These are phyloP conservation scores for Penicillium turbatum DNA, from an alignment of 495 filamentous ascomycete genomes.

Conservation along the genomic window DNA sequence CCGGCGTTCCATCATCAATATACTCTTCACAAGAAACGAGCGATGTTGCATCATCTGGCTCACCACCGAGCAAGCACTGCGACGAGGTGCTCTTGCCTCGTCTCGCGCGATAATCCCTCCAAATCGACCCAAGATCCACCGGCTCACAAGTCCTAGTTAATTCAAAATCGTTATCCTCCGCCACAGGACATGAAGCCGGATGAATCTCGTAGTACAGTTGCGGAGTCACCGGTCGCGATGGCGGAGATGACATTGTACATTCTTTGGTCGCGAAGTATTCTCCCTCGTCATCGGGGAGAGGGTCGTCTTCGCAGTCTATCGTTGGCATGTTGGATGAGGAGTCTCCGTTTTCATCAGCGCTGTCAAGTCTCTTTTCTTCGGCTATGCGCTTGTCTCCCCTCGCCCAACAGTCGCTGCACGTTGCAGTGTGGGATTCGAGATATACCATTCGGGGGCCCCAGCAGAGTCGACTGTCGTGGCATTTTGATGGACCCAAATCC, in stretches of 20 bases:
- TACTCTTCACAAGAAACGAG: not conserved
- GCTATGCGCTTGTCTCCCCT: constrained; percentile 11
- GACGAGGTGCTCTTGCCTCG: not conserved
- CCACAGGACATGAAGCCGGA: not conserved
- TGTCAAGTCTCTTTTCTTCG: not conserved
- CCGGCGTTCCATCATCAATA: not conserved
- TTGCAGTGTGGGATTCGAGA: constrained; percentile 6
- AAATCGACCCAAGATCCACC: constrained; percentile 1
- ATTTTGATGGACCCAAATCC: constrained; percentile 2
- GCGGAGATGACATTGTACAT: too few species aligned
- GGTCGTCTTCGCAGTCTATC: not conserved
- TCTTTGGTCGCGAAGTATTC: not conserved
- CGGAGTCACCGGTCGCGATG: not conserved
- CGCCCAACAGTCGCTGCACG: constrained; percentile 19
- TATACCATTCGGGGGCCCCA: constrained; percentile 4
- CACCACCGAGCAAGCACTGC: not conserved
- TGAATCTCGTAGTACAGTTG: not conserved
- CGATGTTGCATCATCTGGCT: not conserved
- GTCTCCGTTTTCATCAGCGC: not conserved
- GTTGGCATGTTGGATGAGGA: not conserved
- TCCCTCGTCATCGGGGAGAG: not conserved
- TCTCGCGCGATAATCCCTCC: constrained; percentile 6
- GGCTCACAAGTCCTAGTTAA: constrained; percentile 13
- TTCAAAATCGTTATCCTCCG: constrained; percentile 10
- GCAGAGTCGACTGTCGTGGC: constrained; percentile 3